These are phyloP conservation scores for Plantago coronopus DNA, from an alignment of 305 asterid genomes.

Conservation along the genomic window DNA sequence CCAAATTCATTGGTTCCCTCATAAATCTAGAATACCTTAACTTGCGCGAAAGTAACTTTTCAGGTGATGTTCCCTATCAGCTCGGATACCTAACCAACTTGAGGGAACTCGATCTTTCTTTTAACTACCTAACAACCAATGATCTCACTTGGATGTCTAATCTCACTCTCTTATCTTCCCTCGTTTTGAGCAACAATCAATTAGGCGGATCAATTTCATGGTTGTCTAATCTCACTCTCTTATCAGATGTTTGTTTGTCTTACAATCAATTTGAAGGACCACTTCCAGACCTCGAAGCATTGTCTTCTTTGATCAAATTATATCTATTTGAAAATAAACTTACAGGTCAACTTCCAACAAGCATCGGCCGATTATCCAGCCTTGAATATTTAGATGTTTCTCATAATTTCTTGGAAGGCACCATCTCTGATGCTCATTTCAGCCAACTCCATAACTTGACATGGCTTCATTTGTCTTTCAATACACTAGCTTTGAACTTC, in stretches of 20 bases:
- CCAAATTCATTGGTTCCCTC: too few species aligned
- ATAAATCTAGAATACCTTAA: too few species aligned
- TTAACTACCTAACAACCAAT: not conserved
- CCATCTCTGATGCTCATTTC: slow-evolving; percentile 15
- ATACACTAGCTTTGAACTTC: slow-evolving; percentile 17
- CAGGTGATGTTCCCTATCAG: not conserved
- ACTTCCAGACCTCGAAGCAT: not conserved
- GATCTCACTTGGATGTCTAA: too few species aligned
- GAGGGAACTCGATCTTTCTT: not conserved
- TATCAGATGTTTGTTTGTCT: not conserved
- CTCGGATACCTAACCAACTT: not conserved
- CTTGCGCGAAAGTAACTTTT: too few species aligned
- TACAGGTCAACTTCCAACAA: too few species aligned
- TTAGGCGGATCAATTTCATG: too few species aligned
- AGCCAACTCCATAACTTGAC: slow-evolving; percentile 8
- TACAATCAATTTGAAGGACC: not conserved
- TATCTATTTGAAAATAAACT: too few species aligned
- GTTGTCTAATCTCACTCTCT: too few species aligned
- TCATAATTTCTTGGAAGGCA: slow-evolving; percentile 8
- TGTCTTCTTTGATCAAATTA: too few species aligned
- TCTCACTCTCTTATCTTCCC: too few species aligned
- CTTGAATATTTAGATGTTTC: slow-evolving; percentile 13
- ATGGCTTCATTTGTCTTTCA: slow-evolving; percentile 22
- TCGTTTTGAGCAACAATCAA: too few species aligned
- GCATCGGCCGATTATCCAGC: slow-evolving; percentile 1